These are phyloP conservation scores for Spergularia marina DNA, from an alignment of 148 eudicot genomes.

Conservation along the genomic window DNA sequence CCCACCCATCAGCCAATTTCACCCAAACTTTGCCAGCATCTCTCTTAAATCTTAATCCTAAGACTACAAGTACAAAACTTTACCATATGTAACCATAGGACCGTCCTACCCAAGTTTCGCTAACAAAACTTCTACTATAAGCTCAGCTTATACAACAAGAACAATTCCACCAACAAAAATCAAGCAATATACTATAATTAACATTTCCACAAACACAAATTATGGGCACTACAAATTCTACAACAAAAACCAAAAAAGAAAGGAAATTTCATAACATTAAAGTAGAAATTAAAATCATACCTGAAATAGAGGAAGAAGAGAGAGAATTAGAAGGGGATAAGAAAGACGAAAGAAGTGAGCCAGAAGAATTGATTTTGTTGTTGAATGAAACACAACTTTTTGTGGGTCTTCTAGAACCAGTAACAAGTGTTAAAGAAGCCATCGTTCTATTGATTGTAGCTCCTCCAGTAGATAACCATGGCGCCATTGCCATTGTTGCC, in stretches of 20 bases:
- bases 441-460: constrained; percentile 11
- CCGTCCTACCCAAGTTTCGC: not conserved
- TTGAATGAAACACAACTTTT: constrained; percentile 17
- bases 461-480: constrained; percentile 30
- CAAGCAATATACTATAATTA: not conserved
- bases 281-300: not conserved
- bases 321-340: constrained; percentile 34
- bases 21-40: not conserved
- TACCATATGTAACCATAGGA: not conserved
- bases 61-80: not conserved
- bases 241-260: not conserved
- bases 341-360: constrained; percentile 34
- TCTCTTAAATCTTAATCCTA: not conserved
- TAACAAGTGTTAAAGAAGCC: constrained; percentile 28
- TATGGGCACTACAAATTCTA: not conserved
- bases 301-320: constrained; percentile 37
- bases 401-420: constrained; percentile 24
- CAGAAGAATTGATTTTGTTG: constrained; percentile 24
- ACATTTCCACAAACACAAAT: not conserved
- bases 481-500: constrained; percentile 34
- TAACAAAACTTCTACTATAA: not conserved
- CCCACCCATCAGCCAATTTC: too few species aligned
- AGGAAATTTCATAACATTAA: not conserved
- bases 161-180: not conserved
- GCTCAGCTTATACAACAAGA: not conserved